phyloP scores from a whole-genome alignment of 2,329 filamentous ascomycete species.

The Phialocephala subalpina region DNA sequence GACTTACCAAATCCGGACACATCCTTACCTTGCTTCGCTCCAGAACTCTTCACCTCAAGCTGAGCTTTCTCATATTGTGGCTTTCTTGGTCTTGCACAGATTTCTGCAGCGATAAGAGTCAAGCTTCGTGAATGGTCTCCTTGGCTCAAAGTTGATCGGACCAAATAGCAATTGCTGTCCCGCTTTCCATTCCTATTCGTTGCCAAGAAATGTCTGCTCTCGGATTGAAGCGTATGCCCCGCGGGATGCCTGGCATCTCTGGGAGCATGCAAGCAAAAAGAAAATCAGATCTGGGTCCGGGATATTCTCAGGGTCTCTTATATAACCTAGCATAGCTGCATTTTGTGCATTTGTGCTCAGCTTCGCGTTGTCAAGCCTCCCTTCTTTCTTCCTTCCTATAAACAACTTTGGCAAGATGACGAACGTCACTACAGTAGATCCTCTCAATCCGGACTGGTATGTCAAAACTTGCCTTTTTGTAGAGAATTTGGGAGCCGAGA shows the following conservation, averaged over 20 bases:
- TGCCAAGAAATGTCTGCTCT: constrained; percentile 1
- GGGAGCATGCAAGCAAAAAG: constrained; percentile 13
- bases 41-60: not conserved
- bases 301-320: not conserved
- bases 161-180: not conserved
- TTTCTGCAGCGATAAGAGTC: not conserved
- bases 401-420: constrained; percentile 7
- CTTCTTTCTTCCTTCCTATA: not conserved
- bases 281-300: constrained; percentile 10
- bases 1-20: not conserved
- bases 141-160: not conserved
- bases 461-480: too few relatives aligned
- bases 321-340: constrained; percentile 6
- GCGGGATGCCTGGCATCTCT: constrained; percentile 14
- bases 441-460: constrained; percentile 33
- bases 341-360: not conserved
- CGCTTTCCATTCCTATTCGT: not conserved
- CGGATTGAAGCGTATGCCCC: constrained; percentile 6
- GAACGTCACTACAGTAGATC: not conserved
- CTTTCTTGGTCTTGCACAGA: not conserved
- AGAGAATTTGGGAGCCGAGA: too few relatives aligned
- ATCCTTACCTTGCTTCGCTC: not conserved
- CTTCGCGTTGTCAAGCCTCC: not conserved
- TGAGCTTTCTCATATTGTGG: constrained; percentile 3
- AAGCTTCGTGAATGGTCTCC: not conserved